Evolutionary conservation across 1,284 basidiomycete species (phyloP), one percentile per base, ranked within the genome.

Genomic region (Puccinia polysora): DNA sequence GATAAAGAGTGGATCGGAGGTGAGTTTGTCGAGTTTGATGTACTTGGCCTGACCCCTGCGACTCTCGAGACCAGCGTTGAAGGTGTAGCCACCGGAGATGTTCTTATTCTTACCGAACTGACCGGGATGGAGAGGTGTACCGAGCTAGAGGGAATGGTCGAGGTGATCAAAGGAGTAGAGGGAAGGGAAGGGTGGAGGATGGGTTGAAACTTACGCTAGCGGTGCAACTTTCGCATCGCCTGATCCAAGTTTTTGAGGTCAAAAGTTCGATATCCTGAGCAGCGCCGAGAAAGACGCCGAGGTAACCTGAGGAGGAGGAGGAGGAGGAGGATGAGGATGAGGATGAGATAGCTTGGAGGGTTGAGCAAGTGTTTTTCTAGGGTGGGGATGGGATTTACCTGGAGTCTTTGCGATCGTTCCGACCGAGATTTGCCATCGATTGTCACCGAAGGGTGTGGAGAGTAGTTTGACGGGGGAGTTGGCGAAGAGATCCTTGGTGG

Each of bases 391-490:
- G 28, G 34, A 23, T 30, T 45, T 34, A 70, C 68, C 68, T 1
- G 68, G 68, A 28, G 68, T 70, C 45, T 70, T 70, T 15, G 68
- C 68, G 14, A 70, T 70, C 18, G 68, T 70, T 36, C 68, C 68
- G 28, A 70, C 68, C n/a, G 68, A 70, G 68, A 70, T 70, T 25
- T 70, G 68, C 68, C 68, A 70, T 38, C 68, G 68, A 30, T 62
- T 60, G 23, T 70, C 68, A 49, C 68, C 68, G 36, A 70, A 70
- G 8, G 68, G 68, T 32, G 36, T 62, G 40, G 68, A 70, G 25
- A 70, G 58, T 7, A 70, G 47, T 38, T 70, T 70, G 56, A 70
- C 68, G 10, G 68, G 68, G 20, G 68, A 62, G 32, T 45, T 62
- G 45, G 47, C 56, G 18, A 70, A 49, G 8, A 70, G 34, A 25